Evolutionary conservation across 805 yeast species (phyloP).

Genomic region (Brettanomyces sp.): DNA sequence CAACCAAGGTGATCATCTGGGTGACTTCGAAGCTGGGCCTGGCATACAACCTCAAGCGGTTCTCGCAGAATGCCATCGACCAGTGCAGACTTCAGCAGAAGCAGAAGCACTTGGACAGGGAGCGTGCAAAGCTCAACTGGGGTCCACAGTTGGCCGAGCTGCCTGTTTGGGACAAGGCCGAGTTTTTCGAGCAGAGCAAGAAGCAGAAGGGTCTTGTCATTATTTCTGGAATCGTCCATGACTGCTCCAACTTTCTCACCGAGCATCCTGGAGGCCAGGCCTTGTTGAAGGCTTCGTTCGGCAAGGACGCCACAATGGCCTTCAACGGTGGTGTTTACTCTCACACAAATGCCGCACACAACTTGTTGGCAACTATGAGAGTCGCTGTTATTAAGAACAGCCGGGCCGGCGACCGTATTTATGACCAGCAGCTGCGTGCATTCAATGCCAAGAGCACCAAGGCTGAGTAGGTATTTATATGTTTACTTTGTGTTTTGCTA

Average conservation of each 20-base stretch:
- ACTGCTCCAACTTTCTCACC: constrained; percentile 55
- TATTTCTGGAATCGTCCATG: constrained; percentile 73
- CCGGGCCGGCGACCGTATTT: constrained; percentile 48
- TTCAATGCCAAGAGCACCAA: constrained; percentile 15
- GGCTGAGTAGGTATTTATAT: constrained; percentile 1
- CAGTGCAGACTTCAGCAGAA: constrained; percentile 78
- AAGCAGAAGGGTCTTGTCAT: constrained; percentile 52
- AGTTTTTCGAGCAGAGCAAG: constrained; percentile 43
- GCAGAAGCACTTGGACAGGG: constrained; percentile 65
- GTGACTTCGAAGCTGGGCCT: constrained; percentile 54
- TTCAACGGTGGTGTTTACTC: constrained; percentile 82
- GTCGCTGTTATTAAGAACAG: constrained; percentile 69
- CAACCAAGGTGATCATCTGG: constrained; percentile 62
- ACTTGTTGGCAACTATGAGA: constrained; percentile 73
- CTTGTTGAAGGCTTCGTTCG: constrained; percentile 57
- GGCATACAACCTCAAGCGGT: constrained; percentile 64
- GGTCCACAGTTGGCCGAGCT: constrained; percentile 57
- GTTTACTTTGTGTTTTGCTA: not conserved
- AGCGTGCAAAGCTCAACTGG: constrained; percentile 61
- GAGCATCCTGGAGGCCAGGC: constrained; percentile 86
- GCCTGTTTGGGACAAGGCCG: constrained; percentile 67
- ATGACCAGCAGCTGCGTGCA: constrained; percentile 32
- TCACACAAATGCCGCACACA: constrained; percentile 81
- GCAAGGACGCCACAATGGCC: constrained; percentile 77
- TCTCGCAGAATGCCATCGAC: constrained; percentile 72